Evolutionary conservation across 768 basidiomycete species (phyloP), one percentile per base, ranked within the genome.

Genomic region (Fomitopsis serialis): DNA sequence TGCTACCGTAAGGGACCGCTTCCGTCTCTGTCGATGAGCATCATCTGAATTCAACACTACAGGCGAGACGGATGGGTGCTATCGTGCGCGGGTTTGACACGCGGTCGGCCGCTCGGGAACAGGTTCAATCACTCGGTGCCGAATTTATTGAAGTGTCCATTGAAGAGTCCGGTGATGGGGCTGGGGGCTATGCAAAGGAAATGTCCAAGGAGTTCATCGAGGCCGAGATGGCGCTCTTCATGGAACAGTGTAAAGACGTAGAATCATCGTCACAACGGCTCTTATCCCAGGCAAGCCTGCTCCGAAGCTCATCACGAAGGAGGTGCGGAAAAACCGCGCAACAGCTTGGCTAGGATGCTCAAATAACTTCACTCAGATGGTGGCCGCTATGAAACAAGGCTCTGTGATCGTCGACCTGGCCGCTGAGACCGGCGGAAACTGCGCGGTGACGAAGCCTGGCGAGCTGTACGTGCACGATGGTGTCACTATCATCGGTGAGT

Each of bases 131-230:
- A 45, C 79, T 93, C 35, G 92, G 91, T 23, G 92, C 91, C 10
- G 92, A 94, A 66, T 93, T 93, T 61, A 67, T 94, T n/a, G 90
- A 92, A 66, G 89, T 94, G 12, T 63, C 76, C 24, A 67, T 93
- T 50, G 63, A 89, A 65, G 92, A 94, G 70, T 89, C 91, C 59
- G 92, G 92, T 15, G 81, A 84, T 25, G 92, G 85, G 5, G 80
- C 74, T 15, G 92, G 92, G 23, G 92, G 92, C 25, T 94, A 94
- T 62, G 92, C 90, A 22, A 93, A 92, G 69, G 81, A 84, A 57
- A 93, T 93, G 90, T 89, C 87, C 25, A 89, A 90, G 71, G 89
- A 89, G 66, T 93, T 92, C 66, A 83, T 92, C 54, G 87, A 82
- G 45, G 90, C 89, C 11, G 91, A 92, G 66, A 90, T 92, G 90